These are phyloP conservation scores for Aspergillus felis DNA, from an alignment of 2,329 filamentous ascomycete species.

Conservation along the genomic window DNA sequence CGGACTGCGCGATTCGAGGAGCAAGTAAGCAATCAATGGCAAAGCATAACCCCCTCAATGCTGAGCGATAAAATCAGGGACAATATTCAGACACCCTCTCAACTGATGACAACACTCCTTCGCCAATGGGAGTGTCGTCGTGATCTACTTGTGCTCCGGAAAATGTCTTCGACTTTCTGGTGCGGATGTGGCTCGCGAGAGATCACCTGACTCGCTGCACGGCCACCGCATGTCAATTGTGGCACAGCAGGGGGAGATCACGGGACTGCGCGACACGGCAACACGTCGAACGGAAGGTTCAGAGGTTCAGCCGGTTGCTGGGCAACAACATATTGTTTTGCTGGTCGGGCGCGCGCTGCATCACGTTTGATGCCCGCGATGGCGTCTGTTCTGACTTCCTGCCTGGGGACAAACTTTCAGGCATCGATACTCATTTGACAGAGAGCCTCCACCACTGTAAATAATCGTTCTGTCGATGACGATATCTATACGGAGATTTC, in stretches of 20 bases:
- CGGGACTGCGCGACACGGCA: conserved; percentile 27
- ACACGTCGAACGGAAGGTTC: conserved; percentile 34
- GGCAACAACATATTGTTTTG: conserved; percentile 30
- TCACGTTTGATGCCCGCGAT: conserved; percentile 7
- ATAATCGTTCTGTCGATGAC: neutral
- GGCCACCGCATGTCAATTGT: conserved; percentile 10
- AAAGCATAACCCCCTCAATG: conserved; percentile 7
- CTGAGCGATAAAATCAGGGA: neutral
- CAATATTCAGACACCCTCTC: conserved; percentile 7
- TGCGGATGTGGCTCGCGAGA: conserved; percentile 12
- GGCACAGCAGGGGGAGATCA: conserved; percentile 5
- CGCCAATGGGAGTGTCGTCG: conserved; percentile 9
- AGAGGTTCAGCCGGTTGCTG: conserved; percentile 46
- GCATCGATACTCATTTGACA: neutral
- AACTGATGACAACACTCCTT: neutral
- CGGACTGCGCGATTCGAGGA: neutral
- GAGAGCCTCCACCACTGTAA: neutral
- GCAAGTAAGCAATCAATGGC: conserved; percentile 5
- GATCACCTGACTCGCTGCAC: conserved; percentile 16
- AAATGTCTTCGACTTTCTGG: conserved; percentile 16
- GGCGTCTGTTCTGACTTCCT: conserved; percentile 8
- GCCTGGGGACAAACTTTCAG: neutral
- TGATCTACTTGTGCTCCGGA: conserved; percentile 11
- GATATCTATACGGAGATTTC: neutral
- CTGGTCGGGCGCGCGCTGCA: neutral